Evolutionary conservation across 208 protist species (phyloP).

Genomic region (Trichomonas gallinae): DNA sequence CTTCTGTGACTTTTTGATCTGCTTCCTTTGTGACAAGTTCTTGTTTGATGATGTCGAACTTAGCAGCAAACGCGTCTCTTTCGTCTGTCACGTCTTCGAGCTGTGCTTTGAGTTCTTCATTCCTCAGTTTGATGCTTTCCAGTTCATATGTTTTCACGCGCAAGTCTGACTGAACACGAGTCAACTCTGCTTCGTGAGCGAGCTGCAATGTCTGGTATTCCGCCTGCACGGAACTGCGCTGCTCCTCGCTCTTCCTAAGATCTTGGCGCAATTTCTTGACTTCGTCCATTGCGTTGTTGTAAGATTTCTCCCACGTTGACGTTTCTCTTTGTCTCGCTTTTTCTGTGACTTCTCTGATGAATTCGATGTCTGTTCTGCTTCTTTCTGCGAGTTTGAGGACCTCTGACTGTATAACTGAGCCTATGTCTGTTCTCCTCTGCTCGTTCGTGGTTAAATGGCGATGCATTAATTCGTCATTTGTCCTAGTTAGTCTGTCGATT

Average conservation of each 20-base stretch:
- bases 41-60: background rate
- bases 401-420: background rate
- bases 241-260: background rate
- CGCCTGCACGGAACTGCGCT: background rate
- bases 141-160: background rate
- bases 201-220: conserved; percentile 11
- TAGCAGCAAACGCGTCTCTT: background rate
- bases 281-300: background rate
- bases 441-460: background rate
- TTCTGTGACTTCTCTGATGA: background rate
- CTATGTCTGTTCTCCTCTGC: background rate
- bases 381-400: background rate
- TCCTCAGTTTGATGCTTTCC: background rate
- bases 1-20: background rate
- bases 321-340: background rate
- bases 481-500: background rate
- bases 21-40: background rate
- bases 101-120: background rate
- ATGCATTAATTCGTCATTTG: background rate
- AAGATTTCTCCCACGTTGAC: background rate
- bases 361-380: background rate
- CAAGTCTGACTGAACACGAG: background rate
- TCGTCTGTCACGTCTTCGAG: background rate
- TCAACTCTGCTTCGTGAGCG: conserved; percentile 5
- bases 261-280: background rate